phyloP scores from a whole-genome alignment of 257 asterid species.

The Solanum piurae region DNA sequence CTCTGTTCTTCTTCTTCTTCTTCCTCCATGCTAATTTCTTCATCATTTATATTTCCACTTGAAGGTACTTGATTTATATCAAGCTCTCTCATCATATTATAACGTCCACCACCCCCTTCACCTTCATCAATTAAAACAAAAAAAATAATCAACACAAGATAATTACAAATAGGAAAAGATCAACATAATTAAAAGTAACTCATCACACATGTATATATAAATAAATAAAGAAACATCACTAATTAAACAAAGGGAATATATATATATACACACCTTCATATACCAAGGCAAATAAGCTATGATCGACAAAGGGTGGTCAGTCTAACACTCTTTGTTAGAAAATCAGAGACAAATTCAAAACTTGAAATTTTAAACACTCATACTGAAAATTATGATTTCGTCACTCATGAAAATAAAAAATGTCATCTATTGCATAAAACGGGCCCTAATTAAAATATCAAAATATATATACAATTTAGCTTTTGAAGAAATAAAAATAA shows the following conservation, averaged over 20 bases:
- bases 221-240: background rate
- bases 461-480: background rate
- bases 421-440: background rate
- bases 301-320: background rate
- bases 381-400: background rate
- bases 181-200: background rate
- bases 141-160: background rate
- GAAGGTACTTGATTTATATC: constrained; percentile 59
- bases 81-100: constrained; percentile 25
- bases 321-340: background rate
- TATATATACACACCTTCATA: background rate
- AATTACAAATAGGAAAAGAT: background rate
- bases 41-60: constrained; percentile 11
- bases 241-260: background rate
- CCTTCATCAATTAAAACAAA: constrained; percentile 10
- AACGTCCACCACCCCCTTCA: constrained; percentile 21
- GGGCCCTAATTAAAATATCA: background rate
- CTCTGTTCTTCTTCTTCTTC: constrained; percentile 36
- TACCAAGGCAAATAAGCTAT: background rate
- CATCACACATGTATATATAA: too few species aligned
- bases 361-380: background rate
- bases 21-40: constrained; percentile 38
- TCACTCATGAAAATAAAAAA: background rate
- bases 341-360: background rate
- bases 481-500: background rate